Percentiles rank a stretch among this genome's conserved stretches.
Conservation (phyloP, 2,329 filamentous ascomycete species). For the Fusarium hostae region DNA sequence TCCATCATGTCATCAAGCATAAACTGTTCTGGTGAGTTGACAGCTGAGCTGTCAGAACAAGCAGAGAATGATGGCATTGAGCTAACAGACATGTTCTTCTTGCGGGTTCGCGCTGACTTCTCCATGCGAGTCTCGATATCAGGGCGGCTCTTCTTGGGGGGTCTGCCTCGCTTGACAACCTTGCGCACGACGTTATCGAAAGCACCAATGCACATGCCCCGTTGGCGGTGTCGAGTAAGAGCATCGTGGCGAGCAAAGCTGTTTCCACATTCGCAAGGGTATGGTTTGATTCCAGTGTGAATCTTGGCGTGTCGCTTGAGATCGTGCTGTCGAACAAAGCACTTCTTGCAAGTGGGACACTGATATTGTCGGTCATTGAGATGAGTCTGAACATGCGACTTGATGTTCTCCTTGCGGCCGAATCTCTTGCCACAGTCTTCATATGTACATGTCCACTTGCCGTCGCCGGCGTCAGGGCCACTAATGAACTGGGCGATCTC, state of each 20-base stretch:
- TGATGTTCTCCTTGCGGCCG: constrained; percentile 98
- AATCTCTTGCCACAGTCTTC: constrained; percentile 88
- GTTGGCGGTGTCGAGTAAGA: constrained; percentile 90
- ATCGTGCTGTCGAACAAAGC: constrained; percentile 96
- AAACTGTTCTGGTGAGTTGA: constrained; percentile 63
- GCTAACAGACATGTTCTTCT: constrained; percentile 62
- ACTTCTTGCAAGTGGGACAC: constrained; percentile 92
- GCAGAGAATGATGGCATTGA: constrained; percentile 66
- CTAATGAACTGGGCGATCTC: constrained; percentile 82
- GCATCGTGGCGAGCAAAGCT: constrained; percentile 96
- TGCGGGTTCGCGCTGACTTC: constrained; percentile 66
- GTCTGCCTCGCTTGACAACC: constrained; percentile 70
- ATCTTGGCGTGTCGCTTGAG: constrained; percentile 98
- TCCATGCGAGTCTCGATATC: constrained; percentile 66
- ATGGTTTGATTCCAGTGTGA: constrained; percentile 94
- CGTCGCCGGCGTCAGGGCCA: constrained; percentile 76
- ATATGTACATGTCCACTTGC: constrained; percentile 82
- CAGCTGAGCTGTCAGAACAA: constrained; percentile 67
- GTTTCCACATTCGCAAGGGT: constrained; percentile 93
- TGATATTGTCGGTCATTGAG: constrained; percentile 95
- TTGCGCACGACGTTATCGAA: constrained; percentile 80
- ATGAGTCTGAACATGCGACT: constrained; percentile 97
- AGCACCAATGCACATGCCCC: constrained; percentile 95
- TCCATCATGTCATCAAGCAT: constrained; percentile 63
- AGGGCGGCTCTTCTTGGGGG: constrained; percentile 67